phyloP scores from a whole-genome alignment of 106 monocot genomes.

The Acanthochlamys bracteata region DNA sequence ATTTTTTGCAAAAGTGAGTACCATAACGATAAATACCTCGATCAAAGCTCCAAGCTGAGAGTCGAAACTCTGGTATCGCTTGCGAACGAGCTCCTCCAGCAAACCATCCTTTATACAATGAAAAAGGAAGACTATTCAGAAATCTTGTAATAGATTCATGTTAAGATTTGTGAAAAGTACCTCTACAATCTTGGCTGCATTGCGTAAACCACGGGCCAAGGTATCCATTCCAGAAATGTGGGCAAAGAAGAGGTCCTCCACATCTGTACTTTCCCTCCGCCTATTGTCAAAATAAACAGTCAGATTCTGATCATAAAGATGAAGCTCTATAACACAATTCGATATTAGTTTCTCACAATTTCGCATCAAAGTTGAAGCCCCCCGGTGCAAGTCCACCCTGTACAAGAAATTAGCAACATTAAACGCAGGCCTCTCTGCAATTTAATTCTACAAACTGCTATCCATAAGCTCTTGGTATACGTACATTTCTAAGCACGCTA shows the following conservation, averaged over 20 bases:
- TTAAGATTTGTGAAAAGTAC: slow-evolving; percentile 19
- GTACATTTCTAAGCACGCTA: slow-evolving; percentile 91
- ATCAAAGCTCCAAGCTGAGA: slow-evolving; percentile 66
- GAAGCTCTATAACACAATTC: background rate
- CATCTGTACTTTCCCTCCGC: slow-evolving; percentile 94
- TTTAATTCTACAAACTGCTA: background rate
- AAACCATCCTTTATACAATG: slow-evolving; percentile 58
- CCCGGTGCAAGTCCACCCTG: slow-evolving; percentile 97
- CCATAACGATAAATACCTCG: slow-evolving; percentile 53
- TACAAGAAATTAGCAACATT: background rate
- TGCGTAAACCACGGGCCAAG: slow-evolving; percentile 94
- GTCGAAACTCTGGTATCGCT: slow-evolving; percentile 81
- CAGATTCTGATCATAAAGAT: background rate
- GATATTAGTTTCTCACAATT: slow-evolving; percentile 37
- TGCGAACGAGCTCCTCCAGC: slow-evolving; percentile 60
- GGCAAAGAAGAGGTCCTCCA: slow-evolving; percentile 87
- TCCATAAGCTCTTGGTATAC: background rate
- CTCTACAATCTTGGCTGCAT: slow-evolving; percentile 76
- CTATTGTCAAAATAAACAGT: slow-evolving; percentile 18
- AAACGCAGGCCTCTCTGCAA: background rate
- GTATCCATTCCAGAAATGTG: slow-evolving; percentile 98
- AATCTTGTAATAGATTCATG: background rate
- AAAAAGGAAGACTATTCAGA: background rate
- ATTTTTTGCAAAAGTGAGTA: too few species aligned
- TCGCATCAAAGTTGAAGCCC: slow-evolving; percentile 98